These are phyloP conservation scores for Arthroderma sp. DNA, from an alignment of 2,329 filamentous ascomycete genomes.

Conservation along the genomic window DNA sequence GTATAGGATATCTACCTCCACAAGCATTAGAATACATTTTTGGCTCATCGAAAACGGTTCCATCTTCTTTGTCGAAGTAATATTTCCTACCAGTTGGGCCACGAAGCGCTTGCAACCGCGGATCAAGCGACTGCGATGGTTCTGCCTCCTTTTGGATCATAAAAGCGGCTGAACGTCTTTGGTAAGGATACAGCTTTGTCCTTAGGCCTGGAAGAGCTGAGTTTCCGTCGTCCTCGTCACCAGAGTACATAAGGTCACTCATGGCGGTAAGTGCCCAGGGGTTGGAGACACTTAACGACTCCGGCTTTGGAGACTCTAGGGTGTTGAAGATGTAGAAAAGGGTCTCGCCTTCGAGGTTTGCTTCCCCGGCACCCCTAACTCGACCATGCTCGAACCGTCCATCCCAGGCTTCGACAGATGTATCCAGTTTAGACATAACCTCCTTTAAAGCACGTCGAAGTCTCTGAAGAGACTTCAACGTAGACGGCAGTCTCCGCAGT, in stretches of 20 bases:
- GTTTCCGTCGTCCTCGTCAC: conserved; percentile 10
- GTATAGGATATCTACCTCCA: conserved; percentile 46
- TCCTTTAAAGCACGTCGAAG: conserved; percentile 28
- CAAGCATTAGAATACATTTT: conserved; percentile 59
- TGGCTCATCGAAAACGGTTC: conserved; percentile 52
- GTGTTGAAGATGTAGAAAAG: conserved; percentile 43
- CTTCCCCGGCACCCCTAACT: conserved; percentile 4
- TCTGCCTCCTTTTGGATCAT: conserved; percentile 74
- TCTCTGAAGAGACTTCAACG: too few species aligned
- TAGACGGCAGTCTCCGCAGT: too few species aligned
- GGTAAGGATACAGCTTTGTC: conserved; percentile 63
- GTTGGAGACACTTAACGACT: conserved; percentile 22
- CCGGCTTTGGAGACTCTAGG: conserved; percentile 29
- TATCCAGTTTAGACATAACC: conserved; percentile 32
- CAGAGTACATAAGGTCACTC: conserved; percentile 23
- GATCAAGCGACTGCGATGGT: conserved; percentile 56
- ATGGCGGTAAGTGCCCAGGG: conserved; percentile 27
- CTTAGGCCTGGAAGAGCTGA: conserved; percentile 28
- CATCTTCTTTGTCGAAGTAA: conserved; percentile 58
- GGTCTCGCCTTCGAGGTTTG: conserved; percentile 29
- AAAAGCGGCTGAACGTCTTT: conserved; percentile 62
- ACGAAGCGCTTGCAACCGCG: conserved; percentile 49
- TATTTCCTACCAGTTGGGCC: conserved; percentile 53
- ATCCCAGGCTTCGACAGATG: conserved; percentile 29
- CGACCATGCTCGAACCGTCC: conserved; percentile 17